Base-by-base conservation (phyloP, 2,329 filamentous ascomycete species). In the Cercospora beticola region DNA sequence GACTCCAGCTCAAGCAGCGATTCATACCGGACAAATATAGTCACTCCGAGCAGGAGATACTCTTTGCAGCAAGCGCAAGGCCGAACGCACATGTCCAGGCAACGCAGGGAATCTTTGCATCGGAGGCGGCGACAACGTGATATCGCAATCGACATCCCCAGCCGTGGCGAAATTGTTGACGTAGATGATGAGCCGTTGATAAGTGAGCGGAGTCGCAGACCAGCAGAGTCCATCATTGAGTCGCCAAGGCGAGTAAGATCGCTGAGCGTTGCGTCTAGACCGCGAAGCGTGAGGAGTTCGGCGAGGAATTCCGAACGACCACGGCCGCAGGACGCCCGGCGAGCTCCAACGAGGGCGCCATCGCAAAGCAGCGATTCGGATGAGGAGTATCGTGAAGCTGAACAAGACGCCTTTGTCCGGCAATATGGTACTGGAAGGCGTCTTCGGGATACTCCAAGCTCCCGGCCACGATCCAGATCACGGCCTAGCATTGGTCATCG, bases 121-220 rank as follows among this genome's bases (percentile, higher is more conserved):
- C 31, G 21, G 14, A 59, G 62, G 26, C 52, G 62, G 31, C 62
- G 62, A 18, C 33, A 30, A 10, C 31, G 62, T 16, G 62, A 65
- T 21, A 31, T 65, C 36, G 62, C 57, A 4, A n/a, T 46, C n/a
- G 52, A 64, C 30, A 54, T 56, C 5, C 54, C 62, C 14, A 5
- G 31, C 26, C 36, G 26, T 4, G 62, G 16, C 10, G 54, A 43
- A 14, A 21, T 57, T 31, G 14, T 12, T 14, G 43, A 9, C 0
- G 23, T 14, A 12, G 54, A 54, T 18, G 8, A 56, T 9, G 49
- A 64, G 21, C 36, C 31, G 2, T 12, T 56, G 49, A 40, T 54
- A 16, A 40, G 46, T 36, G 26, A 33, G n/a, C 62, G 62, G 18
- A 57, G 62, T 23, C 30, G 54, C 10, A 28, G 46, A 18, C 62